Base-by-base conservation (phyloP, 2,329 filamentous ascomycete genomes). In the Neophaeococcomyces mojaviensis region DNA sequence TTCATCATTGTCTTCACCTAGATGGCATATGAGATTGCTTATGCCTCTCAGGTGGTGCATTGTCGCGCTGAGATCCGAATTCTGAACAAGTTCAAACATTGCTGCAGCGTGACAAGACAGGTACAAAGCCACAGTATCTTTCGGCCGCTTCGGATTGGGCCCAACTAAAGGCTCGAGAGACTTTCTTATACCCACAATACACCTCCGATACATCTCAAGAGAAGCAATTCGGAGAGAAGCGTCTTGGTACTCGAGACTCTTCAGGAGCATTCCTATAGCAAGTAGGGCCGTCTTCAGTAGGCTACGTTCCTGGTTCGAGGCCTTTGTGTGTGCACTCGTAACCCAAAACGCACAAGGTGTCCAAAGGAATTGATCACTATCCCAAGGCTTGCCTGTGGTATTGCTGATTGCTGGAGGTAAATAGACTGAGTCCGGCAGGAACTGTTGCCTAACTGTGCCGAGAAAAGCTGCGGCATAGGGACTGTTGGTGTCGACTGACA, bases 321-420 rank as follows among this genome's bases (percentile, higher is more conserved):
- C 48, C 12, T 24, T 35, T 3, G n/a, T 26, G 20, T 22, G 39
- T 10, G 48, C 44, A 12, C 32, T 47, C 18, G 39, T 50, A 15
- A 50, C 35, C 48, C 44, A 50, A 9, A 43, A 35, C n/a, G 48
- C 44, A 38, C 48, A 50, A 24, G 48, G 48, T 16, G 48, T 44
- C 39, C 37, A 32, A 12, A 44, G 16, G 26, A 22, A 22, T 24
- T 39, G 6, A 20, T 30, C 15, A 37, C 30, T 34, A 7, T 43
- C 40, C 18, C 30, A 35, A 7, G 40, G 30, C 18, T 35, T 43
- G 7, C n/a, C 40, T 7, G 7, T 24, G 12, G 40, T 35, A 18
- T 24, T 34, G 7, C 15, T 24, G n/a, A 43, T 38, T 5, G 26
- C 26, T 24, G 34, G 26, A 12, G 41, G 41, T 3, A 49, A 16